A percentile compares a stretch with the other conserved stretches of the same genome.
Evolutionary conservation across 805 yeast genomes (phyloP).

Genomic region (Wickerhamomyces mucosus): DNA sequence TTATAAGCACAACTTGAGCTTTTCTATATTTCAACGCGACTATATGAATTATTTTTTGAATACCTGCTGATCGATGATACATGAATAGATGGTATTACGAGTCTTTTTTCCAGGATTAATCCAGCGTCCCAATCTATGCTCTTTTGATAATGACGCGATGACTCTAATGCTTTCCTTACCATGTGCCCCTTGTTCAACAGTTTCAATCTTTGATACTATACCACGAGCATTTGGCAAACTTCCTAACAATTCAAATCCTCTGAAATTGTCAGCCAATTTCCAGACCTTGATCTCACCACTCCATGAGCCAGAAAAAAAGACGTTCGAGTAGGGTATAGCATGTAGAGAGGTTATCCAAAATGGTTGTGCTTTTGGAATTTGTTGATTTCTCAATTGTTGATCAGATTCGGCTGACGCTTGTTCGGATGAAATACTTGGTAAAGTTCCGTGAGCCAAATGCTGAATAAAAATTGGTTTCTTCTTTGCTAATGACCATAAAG

Average conservation of each 20-base stretch:
- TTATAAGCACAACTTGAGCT: conserved; percentile 1
- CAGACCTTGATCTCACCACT: conserved; percentile 71
- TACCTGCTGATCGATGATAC: conserved; percentile 32
- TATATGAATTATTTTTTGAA: conserved; percentile 14
- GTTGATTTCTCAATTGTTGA: conserved; percentile 27
- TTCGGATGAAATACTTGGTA: conserved; percentile 37
- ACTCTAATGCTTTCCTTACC: conserved; percentile 44
- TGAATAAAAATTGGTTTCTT: conserved; percentile 74
- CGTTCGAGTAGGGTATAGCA: conserved; percentile 77
- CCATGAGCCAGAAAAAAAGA: conserved; percentile 85
- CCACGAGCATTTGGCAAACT: conserved; percentile 56
- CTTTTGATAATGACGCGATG: conserved; percentile 67
- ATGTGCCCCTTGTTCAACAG: conserved; percentile 42
- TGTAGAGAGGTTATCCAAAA: conserved; percentile 77
- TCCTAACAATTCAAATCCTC: conserved; percentile 51
- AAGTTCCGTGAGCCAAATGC: conserved; percentile 71
- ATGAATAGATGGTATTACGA: conserved; percentile 63
- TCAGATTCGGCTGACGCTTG: conserved; percentile 46
- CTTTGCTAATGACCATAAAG: conserved; percentile 86
- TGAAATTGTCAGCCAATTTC: conserved; percentile 57
- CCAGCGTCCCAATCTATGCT: conserved; percentile 89
- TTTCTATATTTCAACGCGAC: conserved; percentile 4
- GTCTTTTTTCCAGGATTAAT: conserved; percentile 49
- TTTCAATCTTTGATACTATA: conserved; percentile 53
- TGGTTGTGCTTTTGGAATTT: conserved; percentile 68